Evolutionary conservation across 108 stramenopile genomes (phyloP), one percentile per base, ranked within the genome.

Genomic region (Thalassiosira profunda): DNA sequence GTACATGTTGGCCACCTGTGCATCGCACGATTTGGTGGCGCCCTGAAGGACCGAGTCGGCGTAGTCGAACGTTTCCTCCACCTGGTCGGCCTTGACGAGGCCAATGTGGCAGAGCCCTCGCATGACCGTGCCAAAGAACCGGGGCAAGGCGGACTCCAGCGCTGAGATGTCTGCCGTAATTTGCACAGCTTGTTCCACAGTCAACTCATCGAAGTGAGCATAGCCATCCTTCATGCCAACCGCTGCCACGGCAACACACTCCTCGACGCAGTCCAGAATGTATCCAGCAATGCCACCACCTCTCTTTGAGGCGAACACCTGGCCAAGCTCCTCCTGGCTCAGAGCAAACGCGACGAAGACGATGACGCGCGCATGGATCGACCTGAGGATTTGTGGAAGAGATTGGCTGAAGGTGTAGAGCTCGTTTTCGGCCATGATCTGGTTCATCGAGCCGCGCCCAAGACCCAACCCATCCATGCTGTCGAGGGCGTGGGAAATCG

Each of bases 91-190:
- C 34, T 86, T 85, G 14, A 95, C 86, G 60, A 93, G 74, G 2
- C 94, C 94, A 14, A 95, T 79, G 61, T 95, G 91, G 38, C 90
- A 91, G 74, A 95, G 63, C 33, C 94, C 94, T 62, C 94, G 85
- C 82, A 91, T 90, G 49, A 95, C 35, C n/a, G 87, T 91, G 9
- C 91, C 94, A 69, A 92, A 93, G 35, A 95, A 60, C 29, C 94
- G 89, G 25, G 94, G 88, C 15, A 95, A 77, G 38, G 85, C 65
- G 24, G 85, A 67, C 72, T 95, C 90, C 12, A 95, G 44, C 2
- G 94, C 91, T 33, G 90, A 75, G 58, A 95, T 90, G 63, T 95
- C 91, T 28, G 94, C 94, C 64, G 87, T 92, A 31, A 88, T 87
- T 68, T 95, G 94, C 0, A 95, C 94, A 2, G 94, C 94, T 66